These are phyloP conservation scores for Nidularia pulvinata DNA, from an alignment of 768 basidiomycete genomes.

Conservation along the genomic window DNA sequence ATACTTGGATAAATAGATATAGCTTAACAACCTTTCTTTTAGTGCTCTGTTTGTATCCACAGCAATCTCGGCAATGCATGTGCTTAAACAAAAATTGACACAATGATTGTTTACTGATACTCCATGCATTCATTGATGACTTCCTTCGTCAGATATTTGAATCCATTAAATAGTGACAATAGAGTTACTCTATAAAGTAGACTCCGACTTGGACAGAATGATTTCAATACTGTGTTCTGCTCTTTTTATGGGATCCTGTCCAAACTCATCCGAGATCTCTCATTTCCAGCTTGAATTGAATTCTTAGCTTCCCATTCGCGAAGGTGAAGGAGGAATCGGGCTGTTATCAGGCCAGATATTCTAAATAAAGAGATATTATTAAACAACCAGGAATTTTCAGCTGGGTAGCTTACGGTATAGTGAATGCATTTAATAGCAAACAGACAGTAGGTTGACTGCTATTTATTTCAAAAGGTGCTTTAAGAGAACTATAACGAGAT, in stretches of 20 bases:
- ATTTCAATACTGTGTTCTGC: too few species aligned
- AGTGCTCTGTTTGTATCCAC: too few species aligned
- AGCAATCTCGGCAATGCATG: too few species aligned
- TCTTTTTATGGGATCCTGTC: not conserved
- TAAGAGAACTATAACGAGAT: not conserved
- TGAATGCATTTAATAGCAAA: not conserved
- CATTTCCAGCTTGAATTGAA: not conserved
- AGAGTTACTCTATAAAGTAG: too few species aligned
- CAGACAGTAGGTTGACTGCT: not conserved
- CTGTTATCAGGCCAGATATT: slow-evolving; percentile 16
- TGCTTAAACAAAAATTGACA: too few species aligned
- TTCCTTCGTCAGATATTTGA: too few species aligned
- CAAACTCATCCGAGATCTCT: not conserved
- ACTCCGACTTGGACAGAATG: too few species aligned
- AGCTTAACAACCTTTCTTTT: too few species aligned
- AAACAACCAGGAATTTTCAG: not conserved
- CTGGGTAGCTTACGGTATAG: not conserved
- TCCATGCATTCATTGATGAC: too few species aligned
- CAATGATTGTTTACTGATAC: too few species aligned
- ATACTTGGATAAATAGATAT: too few species aligned
- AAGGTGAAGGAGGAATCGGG: slow-evolving; percentile 16
- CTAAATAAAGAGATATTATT: not conserved
- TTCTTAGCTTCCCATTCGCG: slow-evolving; percentile 9
- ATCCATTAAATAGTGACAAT: too few species aligned
- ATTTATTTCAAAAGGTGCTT: not conserved